Percentiles rank a stretch among this genome's conserved stretches.
Conservation (phyloP, 169 alveolate genomes). For the Plasmodium yoelii region DNA sequence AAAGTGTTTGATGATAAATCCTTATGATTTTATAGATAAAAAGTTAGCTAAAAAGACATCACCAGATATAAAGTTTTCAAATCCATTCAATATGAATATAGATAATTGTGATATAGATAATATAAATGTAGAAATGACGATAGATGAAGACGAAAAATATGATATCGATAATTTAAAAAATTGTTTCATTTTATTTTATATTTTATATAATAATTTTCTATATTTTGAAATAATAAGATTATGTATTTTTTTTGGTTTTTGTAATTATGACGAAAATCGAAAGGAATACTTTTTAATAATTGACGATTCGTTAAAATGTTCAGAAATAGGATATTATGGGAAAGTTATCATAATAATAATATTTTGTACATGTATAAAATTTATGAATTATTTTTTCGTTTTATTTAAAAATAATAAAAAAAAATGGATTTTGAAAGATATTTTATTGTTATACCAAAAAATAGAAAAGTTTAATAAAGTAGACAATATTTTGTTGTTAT, state of each 20-base stretch:
- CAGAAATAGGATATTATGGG: slow-evolving; percentile 18
- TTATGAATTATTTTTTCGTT: slow-evolving; percentile 24
- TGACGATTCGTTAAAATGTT: slow-evolving; percentile 64
- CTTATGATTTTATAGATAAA: too few relatives aligned
- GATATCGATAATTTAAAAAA: not conserved
- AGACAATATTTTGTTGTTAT: slow-evolving; percentile 30
- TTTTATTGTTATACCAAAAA: not conserved
- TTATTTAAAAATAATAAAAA: slow-evolving; percentile 29
- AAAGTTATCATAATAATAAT: slow-evolving; percentile 48
- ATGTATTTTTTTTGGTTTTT: slow-evolving; percentile 57
- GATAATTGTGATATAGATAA: not conserved
- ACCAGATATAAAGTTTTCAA: too few relatives aligned
- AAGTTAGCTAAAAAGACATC: too few relatives aligned
- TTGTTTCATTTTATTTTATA: slow-evolving; percentile 24
- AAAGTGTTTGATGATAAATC: too few relatives aligned
- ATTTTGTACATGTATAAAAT: slow-evolving; percentile 46
- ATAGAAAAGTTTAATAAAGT: slow-evolving; percentile 2
- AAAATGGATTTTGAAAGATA: slow-evolving; percentile 2
- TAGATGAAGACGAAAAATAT: too few relatives aligned
- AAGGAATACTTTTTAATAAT: slow-evolving; percentile 26
- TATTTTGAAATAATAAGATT: slow-evolving; percentile 68
- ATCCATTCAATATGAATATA: too few relatives aligned
- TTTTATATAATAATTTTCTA: slow-evolving; percentile 58
- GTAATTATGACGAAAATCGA: slow-evolving; percentile 72
- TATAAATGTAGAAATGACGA: not conserved